Evolutionary conservation across 257 asterid genomes (phyloP), one percentile per base, ranked within the genome.

Genomic region (Gentiana macrophylla): DNA sequence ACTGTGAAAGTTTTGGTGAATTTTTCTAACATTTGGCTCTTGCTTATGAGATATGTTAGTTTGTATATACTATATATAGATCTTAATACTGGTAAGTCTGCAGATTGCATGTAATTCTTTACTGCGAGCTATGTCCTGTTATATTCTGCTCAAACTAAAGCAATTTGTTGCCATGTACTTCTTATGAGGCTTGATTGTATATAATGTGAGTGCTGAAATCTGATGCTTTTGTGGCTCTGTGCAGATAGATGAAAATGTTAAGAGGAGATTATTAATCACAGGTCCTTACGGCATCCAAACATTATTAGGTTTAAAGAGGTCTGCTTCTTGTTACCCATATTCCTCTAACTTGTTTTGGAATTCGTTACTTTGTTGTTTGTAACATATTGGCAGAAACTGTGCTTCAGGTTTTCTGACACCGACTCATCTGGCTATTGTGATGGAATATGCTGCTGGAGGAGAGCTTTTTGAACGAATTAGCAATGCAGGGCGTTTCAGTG

Each of bases 391-490:
- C 49, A 32, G 8, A 47, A 33, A n/a, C 38, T 61, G 57, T 37
- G 55, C 46, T 41, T 5, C 58, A 86, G 95, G 95, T 86, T 70
- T 86, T 72, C 64, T 86, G 35, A 86, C 94, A 24, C 95, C 94
- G 36, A 81, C 86, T 48, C 95, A 86, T 74, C 84, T 86, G 37
- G 95, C 95, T 53, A 86, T 86, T 67, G 94, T 84, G 63, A 86
- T 86, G 95, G 94, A 86, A 70, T 86, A 79, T 76, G 95, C 95
- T 67, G 79, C 95, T 50, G 95, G 95, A 34, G 95, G 95, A 57
- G 95, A 86, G 75, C 78, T 86, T 45, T 86, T 83, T 64, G 94
- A 84, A 70, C 77, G 95, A 55, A 86, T 86, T 53, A 79, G 80
- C 75, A 83, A 79, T 60, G 85, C 85, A 36, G 95, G 95, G 60